Evolutionary conservation across 805 yeast species (phyloP).

Genomic region (Kodamaea nitidulidarum): DNA sequence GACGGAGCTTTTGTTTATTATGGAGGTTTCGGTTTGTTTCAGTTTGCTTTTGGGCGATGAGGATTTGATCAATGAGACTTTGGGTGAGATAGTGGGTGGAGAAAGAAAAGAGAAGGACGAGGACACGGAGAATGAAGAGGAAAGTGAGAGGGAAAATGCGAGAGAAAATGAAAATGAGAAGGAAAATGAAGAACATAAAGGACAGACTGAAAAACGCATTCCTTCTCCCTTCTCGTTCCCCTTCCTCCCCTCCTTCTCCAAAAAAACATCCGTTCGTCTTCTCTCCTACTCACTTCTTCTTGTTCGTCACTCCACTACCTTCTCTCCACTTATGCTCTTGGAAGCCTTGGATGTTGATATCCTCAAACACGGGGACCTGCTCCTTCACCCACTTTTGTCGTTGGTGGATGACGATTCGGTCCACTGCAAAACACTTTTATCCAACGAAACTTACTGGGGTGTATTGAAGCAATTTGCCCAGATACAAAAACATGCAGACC

Average conservation of each 20-base stretch:
- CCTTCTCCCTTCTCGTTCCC: no score
- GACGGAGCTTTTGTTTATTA: conserved; percentile 44
- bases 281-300: conserved; percentile 50
- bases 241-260: no score
- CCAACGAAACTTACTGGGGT: conserved; percentile 50
- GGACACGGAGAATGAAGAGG: no score
- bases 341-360: conserved; percentile 37
- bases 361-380: conserved; percentile 42
- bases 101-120: no score
- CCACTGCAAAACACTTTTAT: conserved; percentile 35
- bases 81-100: conserved; percentile 7
- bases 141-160: neutral
- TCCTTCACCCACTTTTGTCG: conserved; percentile 47
- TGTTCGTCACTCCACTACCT: conserved; percentile 28
- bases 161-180: conserved; percentile 10
- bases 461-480: conserved; percentile 47
- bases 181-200: conserved; percentile 13
- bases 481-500: conserved; percentile 36
- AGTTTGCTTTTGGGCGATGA: conserved; percentile 27
- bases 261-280: conserved; percentile 39
- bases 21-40: conserved; percentile 42
- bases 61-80: conserved; percentile 11
- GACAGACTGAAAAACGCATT: no score
- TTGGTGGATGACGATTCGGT: conserved; percentile 43
- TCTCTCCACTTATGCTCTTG: neutral